A percentile compares a stretch with the other conserved stretches of the same genome.
Evolutionary conservation across 768 basidiomycete species (phyloP).

Genomic region (Baorangia bicolor): DNA sequence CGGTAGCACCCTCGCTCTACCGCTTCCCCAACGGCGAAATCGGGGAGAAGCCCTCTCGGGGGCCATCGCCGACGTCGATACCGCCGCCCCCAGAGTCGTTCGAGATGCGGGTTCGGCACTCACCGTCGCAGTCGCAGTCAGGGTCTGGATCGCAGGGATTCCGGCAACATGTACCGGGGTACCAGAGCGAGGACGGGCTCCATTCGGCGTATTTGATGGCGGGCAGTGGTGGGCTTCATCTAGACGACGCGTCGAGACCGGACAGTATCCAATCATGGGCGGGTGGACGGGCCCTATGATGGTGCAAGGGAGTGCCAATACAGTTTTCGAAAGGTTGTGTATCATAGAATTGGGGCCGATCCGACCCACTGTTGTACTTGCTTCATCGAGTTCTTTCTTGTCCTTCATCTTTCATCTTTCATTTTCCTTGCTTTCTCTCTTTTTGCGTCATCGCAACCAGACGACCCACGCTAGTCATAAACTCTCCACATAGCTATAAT

Average conservation of each 20-base stretch:
- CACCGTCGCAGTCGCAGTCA: conserved; percentile 9
- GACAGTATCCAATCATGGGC: conserved; percentile 18
- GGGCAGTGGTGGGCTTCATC: neutral
- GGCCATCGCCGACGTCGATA: conserved; percentile 6
- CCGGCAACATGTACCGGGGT: neutral
- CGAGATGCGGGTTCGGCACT: conserved; percentile 40
- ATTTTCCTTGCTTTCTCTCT: neutral
- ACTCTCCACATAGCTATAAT: neutral
- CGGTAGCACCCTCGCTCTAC: conserved; percentile 52
- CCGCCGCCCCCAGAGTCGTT: conserved; percentile 27
- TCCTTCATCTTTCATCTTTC: neutral
- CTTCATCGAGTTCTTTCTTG: conserved; percentile 9
- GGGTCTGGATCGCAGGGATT: conserved; percentile 11
- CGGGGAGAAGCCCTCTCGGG: conserved; percentile 29
- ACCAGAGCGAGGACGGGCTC: neutral
- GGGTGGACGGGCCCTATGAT: conserved; percentile 21
- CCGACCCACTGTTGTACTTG: conserved; percentile 26
- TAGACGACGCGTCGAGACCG: conserved; percentile 1
- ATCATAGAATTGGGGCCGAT: conserved; percentile 17
- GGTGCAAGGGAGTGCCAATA: neutral
- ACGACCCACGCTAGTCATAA: neutral
- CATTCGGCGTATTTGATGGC: neutral
- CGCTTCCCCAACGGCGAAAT: conserved; percentile 46
- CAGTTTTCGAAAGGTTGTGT: conserved; percentile 9
- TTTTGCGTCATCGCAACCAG: neutral